phyloP scores from a whole-genome alignment of 2,329 filamentous ascomycete species.

The Botrytis byssoidea region DNA sequence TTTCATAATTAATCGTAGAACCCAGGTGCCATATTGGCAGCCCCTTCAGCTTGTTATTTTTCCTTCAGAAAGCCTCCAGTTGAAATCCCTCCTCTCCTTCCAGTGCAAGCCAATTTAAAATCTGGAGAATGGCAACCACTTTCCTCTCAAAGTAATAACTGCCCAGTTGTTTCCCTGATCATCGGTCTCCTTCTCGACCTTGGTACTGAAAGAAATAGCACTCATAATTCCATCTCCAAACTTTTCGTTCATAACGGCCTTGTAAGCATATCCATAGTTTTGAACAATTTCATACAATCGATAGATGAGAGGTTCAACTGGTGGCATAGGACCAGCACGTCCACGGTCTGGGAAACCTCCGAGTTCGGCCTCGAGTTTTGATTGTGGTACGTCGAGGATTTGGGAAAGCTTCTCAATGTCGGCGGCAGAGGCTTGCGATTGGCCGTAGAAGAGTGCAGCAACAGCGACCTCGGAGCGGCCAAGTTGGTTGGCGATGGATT shows the following conservation, averaged over 20 bases:
- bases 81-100: not conserved
- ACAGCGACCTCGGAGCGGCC: constrained; percentile 84
- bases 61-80: not conserved
- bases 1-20: not conserved
- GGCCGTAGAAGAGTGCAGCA: constrained; percentile 89
- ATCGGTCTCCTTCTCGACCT: constrained; percentile 92
- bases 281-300: constrained; percentile 91
- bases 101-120: not conserved
- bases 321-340: constrained; percentile 76
- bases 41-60: not conserved
- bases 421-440: constrained; percentile 69
- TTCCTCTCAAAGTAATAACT: constrained; percentile 81
- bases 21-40: too few relatives aligned
- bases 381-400: constrained; percentile 60
- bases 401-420: constrained; percentile 66
- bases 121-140: constrained; percentile 54
- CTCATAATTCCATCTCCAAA: constrained; percentile 96
- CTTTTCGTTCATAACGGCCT: constrained; percentile 94
- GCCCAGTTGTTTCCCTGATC: constrained; percentile 79
- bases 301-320: constrained; percentile 84
- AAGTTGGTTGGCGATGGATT: constrained; percentile 69
- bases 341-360: constrained; percentile 79
- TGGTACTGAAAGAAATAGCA: constrained; percentile 85
- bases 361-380: constrained; percentile 59
- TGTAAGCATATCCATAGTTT: constrained; percentile 96